Percentiles rank a stretch among this genome's conserved stretches.
Evolutionary conservation across 176 grass and related monocot genomes (phyloP).

Genomic region (Ensete glaucum): DNA sequence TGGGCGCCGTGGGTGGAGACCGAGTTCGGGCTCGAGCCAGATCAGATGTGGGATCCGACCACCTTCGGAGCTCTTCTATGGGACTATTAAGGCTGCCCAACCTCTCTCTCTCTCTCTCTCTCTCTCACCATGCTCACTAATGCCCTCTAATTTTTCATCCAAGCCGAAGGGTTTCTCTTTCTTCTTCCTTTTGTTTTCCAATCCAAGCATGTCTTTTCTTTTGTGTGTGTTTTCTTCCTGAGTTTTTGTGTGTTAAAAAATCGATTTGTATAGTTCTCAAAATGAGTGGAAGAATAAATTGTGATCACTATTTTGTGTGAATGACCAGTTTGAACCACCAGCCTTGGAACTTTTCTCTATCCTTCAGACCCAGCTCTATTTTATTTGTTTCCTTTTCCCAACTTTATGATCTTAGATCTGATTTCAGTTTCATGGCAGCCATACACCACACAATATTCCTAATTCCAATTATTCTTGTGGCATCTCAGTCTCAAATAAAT

Average conservation of each 20-base stretch:
- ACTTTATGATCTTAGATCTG: too few species aligned
- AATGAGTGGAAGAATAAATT: background rate
- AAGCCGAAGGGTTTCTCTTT: background rate
- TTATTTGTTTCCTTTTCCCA: too few species aligned
- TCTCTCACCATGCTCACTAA: background rate
- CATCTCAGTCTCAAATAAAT: too few species aligned
- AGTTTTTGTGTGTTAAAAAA: background rate
- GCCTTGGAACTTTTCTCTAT: background rate
- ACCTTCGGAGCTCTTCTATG: conserved; percentile 11
- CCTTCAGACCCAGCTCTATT: background rate
- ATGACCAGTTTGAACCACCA: background rate
- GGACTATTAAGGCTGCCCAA: background rate
- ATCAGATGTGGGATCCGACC: conserved; percentile 4
- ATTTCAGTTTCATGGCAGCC: too few species aligned
- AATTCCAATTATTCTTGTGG: too few species aligned
- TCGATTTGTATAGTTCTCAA: background rate
- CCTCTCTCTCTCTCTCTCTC: background rate
- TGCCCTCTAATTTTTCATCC: background rate
- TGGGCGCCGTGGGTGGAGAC: conserved; percentile 7
- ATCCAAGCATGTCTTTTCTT: background rate
- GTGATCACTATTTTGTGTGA: background rate
- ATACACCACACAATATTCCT: too few species aligned
- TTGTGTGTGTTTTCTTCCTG: background rate
- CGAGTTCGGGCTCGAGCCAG: background rate
- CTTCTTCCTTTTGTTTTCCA: background rate